A percentile compares a stretch with the other conserved stretches of the same genome.
Conservation (phyloP, 1,284 basidiomycete species). For the Rhodotorula sp. region DNA sequence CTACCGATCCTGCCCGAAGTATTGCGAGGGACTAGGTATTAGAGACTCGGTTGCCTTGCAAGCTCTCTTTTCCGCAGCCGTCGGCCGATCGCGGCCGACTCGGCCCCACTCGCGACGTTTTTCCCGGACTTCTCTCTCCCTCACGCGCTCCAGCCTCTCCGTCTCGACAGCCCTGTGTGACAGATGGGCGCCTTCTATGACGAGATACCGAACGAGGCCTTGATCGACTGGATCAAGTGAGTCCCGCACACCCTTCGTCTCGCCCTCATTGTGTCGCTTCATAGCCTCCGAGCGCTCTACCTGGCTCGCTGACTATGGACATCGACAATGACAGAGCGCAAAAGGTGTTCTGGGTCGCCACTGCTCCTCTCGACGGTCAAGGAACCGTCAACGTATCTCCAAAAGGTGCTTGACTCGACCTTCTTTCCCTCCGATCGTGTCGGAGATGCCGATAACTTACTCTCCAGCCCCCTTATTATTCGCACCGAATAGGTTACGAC, state of each 20-base stretch:
- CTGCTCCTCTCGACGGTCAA: neutral
- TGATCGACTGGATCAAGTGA: conserved; percentile 29
- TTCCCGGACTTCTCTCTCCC: no score
- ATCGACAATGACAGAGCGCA: neutral
- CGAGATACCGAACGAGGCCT: conserved; percentile 24
- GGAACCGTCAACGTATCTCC: conserved; percentile 8
- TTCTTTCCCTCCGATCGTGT: neutral
- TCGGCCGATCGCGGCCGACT: no score
- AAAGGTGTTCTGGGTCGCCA: conserved; percentile 9
- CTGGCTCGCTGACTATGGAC: neutral
- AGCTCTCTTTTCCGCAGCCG: no score
- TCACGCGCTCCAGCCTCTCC: no score
- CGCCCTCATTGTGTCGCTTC: no score
- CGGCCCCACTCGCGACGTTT: no score
- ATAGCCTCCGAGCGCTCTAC: no score
- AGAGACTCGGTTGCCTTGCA: no score
- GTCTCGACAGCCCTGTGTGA: neutral
- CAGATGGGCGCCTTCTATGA: conserved; percentile 40
- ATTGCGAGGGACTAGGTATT: no score
- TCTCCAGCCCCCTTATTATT: no score
- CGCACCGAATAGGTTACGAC: neutral
- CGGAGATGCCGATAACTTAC: neutral
- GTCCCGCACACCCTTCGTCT: neutral
- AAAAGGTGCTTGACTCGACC: conserved; percentile 1
- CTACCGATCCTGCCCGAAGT: no score